A percentile compares a stretch with the other conserved stretches of the same genome.
Conservation (phyloP, 176 grass and related monocot genomes). For the Triticum turgidum region DNA sequence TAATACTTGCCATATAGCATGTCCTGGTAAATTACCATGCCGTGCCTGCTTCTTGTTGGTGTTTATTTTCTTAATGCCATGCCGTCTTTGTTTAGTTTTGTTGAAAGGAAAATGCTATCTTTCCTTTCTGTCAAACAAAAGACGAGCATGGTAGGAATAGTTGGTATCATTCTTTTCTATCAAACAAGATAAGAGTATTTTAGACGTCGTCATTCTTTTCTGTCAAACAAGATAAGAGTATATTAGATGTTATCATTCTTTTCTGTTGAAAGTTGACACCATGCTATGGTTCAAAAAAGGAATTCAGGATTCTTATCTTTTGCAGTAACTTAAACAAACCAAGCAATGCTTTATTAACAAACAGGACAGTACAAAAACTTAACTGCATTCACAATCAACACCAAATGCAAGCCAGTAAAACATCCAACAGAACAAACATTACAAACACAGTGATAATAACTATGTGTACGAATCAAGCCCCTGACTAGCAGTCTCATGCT, state of each 20-base stretch:
- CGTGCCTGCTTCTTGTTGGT: neutral
- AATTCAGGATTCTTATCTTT: neutral
- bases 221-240: neutral
- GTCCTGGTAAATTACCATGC: neutral
- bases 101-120: neutral
- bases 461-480: slow-evolving; percentile 6
- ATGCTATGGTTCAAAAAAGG: neutral
- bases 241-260: neutral
- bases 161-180: neutral
- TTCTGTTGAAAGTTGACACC: neutral
- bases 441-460: slow-evolving; percentile 30
- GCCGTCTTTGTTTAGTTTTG: neutral
- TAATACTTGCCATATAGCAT: neutral
- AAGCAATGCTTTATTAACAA: slow-evolving; percentile 35
- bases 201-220: neutral
- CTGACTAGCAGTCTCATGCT: slow-evolving; percentile 23
- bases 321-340: neutral
- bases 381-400: slow-evolving; percentile 43
- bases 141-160: neutral
- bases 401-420: slow-evolving; percentile 34
- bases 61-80: neutral
- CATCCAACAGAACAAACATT: slow-evolving; percentile 29
- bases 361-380: slow-evolving; percentile 32
- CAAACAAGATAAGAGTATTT: neutral
- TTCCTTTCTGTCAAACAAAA: neutral